phyloP scores from a whole-genome alignment of 768 basidiomycete species.

The Chalciporus pseudorubinellus region DNA sequence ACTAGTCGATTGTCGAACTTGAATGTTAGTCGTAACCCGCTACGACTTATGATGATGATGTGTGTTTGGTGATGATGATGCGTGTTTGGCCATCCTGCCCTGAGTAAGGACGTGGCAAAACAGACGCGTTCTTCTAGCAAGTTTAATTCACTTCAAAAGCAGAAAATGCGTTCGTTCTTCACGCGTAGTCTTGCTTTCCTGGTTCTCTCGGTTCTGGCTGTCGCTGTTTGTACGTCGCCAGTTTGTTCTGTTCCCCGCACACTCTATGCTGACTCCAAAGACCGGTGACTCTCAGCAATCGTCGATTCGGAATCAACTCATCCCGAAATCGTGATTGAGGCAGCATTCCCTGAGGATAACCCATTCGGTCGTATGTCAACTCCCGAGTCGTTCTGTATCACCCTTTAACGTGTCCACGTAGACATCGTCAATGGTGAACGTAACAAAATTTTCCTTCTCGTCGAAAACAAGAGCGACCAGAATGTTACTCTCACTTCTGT shows the following conservation, averaged over 20 bases:
- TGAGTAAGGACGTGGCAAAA: slow-evolving; percentile 28
- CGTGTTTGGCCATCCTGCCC: slow-evolving; percentile 24
- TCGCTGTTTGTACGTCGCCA: slow-evolving; percentile 27
- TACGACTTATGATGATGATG: too few relatives aligned
- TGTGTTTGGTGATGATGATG: too few relatives aligned
- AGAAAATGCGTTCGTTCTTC: slow-evolving; percentile 36
- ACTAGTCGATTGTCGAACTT: too few relatives aligned
- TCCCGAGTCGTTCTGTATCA: slow-evolving; percentile 1
- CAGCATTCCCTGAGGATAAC: slow-evolving; percentile 69
- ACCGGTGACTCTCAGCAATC: slow-evolving; percentile 10
- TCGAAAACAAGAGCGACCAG: slow-evolving; percentile 75
- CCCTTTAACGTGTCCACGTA: slow-evolving; percentile 30
- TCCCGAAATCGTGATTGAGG: slow-evolving; percentile 52
- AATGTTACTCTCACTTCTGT: slow-evolving; percentile 68
- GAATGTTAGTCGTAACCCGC: too few relatives aligned
- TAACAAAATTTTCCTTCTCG: slow-evolving; percentile 59
- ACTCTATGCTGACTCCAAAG: slow-evolving; percentile 4
- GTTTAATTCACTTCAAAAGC: not conserved
- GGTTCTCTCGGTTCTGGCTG: slow-evolving; percentile 30
- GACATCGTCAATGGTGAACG: slow-evolving; percentile 83
- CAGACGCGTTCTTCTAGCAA: not conserved
- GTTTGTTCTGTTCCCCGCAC: not conserved
- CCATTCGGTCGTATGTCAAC: slow-evolving; percentile 68
- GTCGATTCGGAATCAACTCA: slow-evolving; percentile 38
- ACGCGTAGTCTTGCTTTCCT: slow-evolving; percentile 26